phyloP scores from a whole-genome alignment of 768 basidiomycete genomes.

The Auricularia cornea region DNA sequence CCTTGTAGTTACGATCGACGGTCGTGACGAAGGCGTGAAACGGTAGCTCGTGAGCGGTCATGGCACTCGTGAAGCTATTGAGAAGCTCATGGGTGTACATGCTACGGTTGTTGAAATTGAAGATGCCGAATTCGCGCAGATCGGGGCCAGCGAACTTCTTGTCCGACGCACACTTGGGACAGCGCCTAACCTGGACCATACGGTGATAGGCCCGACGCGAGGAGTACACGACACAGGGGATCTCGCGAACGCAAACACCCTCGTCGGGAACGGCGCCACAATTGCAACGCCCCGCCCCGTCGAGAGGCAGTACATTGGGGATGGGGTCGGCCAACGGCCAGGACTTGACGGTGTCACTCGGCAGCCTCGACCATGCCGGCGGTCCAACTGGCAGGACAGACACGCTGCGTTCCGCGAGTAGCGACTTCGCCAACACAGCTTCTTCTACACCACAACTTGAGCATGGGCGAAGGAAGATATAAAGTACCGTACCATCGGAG shows the following conservation, averaged over 20 bases:
- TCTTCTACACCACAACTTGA: neutral
- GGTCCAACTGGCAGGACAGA: neutral
- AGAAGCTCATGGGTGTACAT: conserved; percentile 15
- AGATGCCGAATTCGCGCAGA: conserved; percentile 4
- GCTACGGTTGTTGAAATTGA: conserved; percentile 14
- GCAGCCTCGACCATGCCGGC: neutral
- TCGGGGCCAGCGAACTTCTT: conserved; percentile 9
- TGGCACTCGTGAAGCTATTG: conserved; percentile 11
- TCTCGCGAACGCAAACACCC: no score
- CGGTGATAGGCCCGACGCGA: no score
- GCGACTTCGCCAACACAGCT: neutral
- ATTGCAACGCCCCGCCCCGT: conserved; percentile 4
- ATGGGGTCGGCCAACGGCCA: neutral
- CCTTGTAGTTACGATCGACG: conserved; percentile 5
- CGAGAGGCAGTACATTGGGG: neutral
- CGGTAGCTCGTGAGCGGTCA: conserved; percentile 11
- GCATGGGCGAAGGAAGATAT: neutral
- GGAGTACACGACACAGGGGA: no score
- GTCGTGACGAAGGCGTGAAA: conserved; percentile 10
- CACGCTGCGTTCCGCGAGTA: neutral
- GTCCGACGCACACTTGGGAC: neutral
- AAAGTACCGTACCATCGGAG: neutral
- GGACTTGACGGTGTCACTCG: neutral
- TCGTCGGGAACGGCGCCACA: neutral
- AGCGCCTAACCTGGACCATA: neutral